Conservation (phyloP, 495 filamentous ascomycete genomes). For the Podospora conica region DNA sequence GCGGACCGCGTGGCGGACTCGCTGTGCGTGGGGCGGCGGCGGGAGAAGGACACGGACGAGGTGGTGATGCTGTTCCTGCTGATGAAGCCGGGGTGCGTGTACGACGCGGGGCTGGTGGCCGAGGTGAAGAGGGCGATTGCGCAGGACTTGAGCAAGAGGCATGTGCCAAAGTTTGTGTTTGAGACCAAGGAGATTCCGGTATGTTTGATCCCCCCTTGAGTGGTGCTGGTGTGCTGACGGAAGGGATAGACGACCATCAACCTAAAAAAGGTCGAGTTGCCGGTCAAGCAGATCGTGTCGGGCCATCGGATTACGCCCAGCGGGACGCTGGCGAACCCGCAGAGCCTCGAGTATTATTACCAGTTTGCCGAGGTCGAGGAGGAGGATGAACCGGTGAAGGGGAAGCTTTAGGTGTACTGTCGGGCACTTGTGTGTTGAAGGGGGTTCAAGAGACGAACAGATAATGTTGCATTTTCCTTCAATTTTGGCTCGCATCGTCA, state of each 20-base stretch:
- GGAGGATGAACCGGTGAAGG: slow-evolving; percentile 33
- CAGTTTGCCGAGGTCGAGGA: slow-evolving; percentile 74
- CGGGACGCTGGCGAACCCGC: slow-evolving; percentile 69
- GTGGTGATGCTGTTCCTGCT: slow-evolving; percentile 68
- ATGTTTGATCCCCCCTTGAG: slow-evolving; percentile 29
- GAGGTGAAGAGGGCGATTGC: slow-evolving; percentile 58
- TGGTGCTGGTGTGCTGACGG: neutral
- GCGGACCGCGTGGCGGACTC: slow-evolving; percentile 55
- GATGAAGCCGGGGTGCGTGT: slow-evolving; percentile 56
- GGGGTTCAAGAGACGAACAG: neutral
- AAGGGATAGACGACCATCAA: slow-evolving; percentile 64
- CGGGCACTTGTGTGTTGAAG: neutral
- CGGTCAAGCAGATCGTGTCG: slow-evolving; percentile 78
- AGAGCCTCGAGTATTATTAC: slow-evolving; percentile 71
- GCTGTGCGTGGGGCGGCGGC: slow-evolving; percentile 68
- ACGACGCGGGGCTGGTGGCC: slow-evolving; percentile 50
- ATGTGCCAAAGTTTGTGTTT: slow-evolving; percentile 74
- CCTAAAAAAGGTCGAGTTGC: slow-evolving; percentile 78
- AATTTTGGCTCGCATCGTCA: neutral
- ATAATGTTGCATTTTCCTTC: neutral
- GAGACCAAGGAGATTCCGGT: slow-evolving; percentile 76
- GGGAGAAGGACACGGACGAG: slow-evolving; percentile 64
- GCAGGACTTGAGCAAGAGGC: slow-evolving; percentile 58
- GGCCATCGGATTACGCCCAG: slow-evolving; percentile 68
- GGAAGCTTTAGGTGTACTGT: slow-evolving; percentile 18